Evolutionary conservation across 805 yeast species (phyloP).

Genomic region (Lachancea dasiensis): DNA sequence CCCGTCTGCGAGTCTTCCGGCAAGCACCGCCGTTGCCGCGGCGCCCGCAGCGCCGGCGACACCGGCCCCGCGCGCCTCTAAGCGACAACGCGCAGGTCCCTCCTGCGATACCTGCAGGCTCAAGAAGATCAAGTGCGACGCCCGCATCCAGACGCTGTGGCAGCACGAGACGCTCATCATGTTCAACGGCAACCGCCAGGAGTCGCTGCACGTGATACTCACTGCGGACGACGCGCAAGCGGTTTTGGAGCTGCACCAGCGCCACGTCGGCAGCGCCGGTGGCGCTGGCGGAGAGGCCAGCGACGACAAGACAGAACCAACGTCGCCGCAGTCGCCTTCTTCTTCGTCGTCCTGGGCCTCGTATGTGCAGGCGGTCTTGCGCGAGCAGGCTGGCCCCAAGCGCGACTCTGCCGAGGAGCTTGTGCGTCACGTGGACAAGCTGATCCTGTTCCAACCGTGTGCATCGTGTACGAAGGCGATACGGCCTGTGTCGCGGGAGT

Average conservation of each 20-base stretch:
- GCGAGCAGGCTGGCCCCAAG: constrained; percentile 26
- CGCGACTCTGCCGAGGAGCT: constrained; percentile 49
- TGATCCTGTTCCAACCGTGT: constrained; percentile 9
- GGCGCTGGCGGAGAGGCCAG: not conserved
- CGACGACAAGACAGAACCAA: too few relatives aligned
- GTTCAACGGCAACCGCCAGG: constrained; percentile 12
- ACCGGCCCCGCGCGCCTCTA: constrained; percentile 14
- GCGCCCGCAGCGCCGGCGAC: constrained; percentile 4
- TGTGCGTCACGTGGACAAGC: constrained; percentile 36
- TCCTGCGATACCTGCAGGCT: constrained; percentile 67
- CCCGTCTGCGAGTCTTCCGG: too few relatives aligned
- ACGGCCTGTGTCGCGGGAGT: not conserved
- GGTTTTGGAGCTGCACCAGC: too few relatives aligned
- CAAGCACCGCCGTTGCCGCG: too few relatives aligned
- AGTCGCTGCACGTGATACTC: constrained; percentile 20
- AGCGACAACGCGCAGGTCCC: constrained; percentile 65
- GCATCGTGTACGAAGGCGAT: constrained; percentile 3
- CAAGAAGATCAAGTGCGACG: constrained; percentile 69
- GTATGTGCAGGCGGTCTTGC: constrained; percentile 2
- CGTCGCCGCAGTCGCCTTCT: not conserved
- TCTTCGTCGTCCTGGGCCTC: too few relatives aligned
- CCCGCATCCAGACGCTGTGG: constrained; percentile 44
- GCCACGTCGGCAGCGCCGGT: not conserved
- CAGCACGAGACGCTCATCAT: constrained; percentile 22
- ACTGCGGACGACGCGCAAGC: not conserved